These are phyloP conservation scores for Geranium incanum DNA, from an alignment of 441 rosid genomes.

Conservation along the genomic window DNA sequence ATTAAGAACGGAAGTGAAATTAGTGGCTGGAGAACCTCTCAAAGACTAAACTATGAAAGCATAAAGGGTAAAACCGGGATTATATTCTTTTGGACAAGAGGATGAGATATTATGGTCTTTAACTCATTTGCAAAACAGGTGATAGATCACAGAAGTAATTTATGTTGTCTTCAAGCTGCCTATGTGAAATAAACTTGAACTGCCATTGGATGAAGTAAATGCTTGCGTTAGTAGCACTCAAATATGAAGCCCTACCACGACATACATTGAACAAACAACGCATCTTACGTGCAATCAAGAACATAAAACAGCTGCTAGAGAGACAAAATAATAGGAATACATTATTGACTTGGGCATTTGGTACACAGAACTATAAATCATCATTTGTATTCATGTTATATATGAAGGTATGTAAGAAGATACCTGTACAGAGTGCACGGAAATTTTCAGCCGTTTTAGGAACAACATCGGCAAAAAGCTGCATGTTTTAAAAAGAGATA, in stretches of 20 bases:
- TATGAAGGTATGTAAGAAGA: slow-evolving; percentile 4
- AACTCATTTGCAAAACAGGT: background rate
- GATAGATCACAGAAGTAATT: too few species aligned
- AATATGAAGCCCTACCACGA: background rate
- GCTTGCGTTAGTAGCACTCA: background rate
- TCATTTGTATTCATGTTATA: background rate
- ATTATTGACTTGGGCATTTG: slow-evolving; percentile 3
- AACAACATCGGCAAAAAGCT: slow-evolving; percentile 87
- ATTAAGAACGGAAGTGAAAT: background rate
- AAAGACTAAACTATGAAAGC: background rate
- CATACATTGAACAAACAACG: background rate
- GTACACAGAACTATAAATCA: background rate
- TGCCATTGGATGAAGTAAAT: slow-evolving; percentile 3
- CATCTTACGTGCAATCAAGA: background rate
- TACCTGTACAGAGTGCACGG: slow-evolving; percentile 92
- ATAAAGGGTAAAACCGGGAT: background rate
- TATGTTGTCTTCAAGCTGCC: background rate
- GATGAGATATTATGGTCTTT: background rate
- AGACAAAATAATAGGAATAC: background rate
- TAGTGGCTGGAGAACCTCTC: background rate
- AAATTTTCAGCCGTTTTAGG: slow-evolving; percentile 97
- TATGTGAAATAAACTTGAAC: background rate
- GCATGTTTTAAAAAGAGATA: slow-evolving; percentile 21
- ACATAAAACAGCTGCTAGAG: background rate
- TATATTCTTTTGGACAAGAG: background rate